A percentile compares a stretch with the other conserved stretches of the same genome.
Conservation (phyloP, 2,329 filamentous ascomycete genomes). For the Xylariaceae sp. region DNA sequence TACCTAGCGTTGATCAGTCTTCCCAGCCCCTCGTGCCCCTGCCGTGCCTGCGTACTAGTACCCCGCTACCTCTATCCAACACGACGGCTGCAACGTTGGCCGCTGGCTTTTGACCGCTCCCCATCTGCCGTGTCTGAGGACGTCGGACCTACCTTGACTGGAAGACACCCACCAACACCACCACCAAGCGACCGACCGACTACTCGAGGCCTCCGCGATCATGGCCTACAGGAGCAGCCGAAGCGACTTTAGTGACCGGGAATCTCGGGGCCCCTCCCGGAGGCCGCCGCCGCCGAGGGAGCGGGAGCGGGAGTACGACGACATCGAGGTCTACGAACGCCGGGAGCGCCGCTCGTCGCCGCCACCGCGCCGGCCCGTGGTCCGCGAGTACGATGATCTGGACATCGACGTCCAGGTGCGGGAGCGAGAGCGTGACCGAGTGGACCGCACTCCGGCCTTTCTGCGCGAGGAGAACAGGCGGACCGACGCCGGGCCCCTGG, state of each 20-base stretch:
- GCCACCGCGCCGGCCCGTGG: conserved; percentile 19
- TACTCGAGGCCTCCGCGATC: too few species aligned
- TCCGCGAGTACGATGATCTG: conserved; percentile 26
- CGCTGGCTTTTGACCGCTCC: background rate
- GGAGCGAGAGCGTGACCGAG: conserved; percentile 35
- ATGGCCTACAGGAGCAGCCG: conserved; percentile 22
- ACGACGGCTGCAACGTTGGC: background rate
- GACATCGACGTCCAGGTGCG: conserved; percentile 34
- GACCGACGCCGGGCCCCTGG: conserved; percentile 42
- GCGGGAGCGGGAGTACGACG: conserved; percentile 19
- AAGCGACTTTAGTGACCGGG: conserved; percentile 39
- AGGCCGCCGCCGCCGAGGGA: conserved; percentile 17
- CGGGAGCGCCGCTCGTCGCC: conserved; percentile 13
- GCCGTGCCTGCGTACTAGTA: background rate
- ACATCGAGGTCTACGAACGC: conserved; percentile 18
- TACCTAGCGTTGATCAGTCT: conserved; percentile 12
- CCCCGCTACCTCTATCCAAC: background rate
- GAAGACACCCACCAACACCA: background rate
- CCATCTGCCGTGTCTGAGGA: background rate
- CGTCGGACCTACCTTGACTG: too few species aligned
- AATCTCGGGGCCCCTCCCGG: conserved; percentile 31
- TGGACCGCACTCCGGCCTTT: conserved; percentile 40
- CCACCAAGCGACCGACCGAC: too few species aligned
- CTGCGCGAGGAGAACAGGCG: conserved; percentile 43
- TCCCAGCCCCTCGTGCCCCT: conserved; percentile 2